Conservation (phyloP, 106 monocot species). For the Triglochin maritima region DNA sequence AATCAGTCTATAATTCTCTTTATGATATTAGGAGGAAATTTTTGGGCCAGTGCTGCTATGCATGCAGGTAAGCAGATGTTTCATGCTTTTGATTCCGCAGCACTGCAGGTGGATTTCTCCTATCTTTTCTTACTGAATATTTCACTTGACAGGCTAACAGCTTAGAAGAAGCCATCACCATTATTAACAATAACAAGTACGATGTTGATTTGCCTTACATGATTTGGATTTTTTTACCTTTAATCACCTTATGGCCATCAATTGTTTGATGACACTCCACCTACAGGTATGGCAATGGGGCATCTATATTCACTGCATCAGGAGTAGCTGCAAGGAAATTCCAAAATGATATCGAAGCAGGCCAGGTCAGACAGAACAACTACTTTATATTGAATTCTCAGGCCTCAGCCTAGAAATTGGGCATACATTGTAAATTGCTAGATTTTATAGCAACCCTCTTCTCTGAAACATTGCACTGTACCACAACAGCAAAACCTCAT, state of each 20-base stretch:
- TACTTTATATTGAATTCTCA: neutral
- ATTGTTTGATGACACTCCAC: neutral
- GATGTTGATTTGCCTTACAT: neutral
- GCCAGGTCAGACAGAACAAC: slow-evolving; percentile 46
- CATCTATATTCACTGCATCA: slow-evolving; percentile 94
- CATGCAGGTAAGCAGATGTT: slow-evolving; percentile 60
- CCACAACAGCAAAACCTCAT: neutral
- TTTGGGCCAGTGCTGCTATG: slow-evolving; percentile 96
- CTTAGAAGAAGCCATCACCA: slow-evolving; percentile 76
- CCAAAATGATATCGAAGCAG: slow-evolving; percentile 89
- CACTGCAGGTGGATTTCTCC: no score
- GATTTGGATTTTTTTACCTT: neutral
- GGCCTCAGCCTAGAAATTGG: no score
- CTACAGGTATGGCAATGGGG: slow-evolving; percentile 88
- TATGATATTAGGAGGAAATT: slow-evolving; percentile 66
- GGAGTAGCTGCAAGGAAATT: slow-evolving; percentile 91
- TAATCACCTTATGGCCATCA: neutral
- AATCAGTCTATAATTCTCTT: neutral
- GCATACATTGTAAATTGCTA: no score
- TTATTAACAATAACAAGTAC: slow-evolving; percentile 88
- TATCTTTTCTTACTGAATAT: neutral
- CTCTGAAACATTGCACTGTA: no score
- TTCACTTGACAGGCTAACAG: slow-evolving; percentile 51
- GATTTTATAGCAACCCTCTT: no score
- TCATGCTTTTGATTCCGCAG: neutral